Evolutionary conservation across 805 yeast genomes (phyloP).

Genomic region (Spathaspora boniae): DNA sequence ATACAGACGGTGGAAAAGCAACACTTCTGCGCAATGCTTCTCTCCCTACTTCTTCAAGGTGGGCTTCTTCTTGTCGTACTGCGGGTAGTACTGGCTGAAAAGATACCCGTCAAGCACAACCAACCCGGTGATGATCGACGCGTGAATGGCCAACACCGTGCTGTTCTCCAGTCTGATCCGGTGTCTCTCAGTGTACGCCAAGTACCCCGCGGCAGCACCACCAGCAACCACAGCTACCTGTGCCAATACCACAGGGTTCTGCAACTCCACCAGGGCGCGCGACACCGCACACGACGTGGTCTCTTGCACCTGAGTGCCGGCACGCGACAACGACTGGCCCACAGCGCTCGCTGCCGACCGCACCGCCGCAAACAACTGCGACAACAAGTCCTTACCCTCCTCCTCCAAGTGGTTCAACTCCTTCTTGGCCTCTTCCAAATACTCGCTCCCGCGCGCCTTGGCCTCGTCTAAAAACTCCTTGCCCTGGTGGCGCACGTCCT

Average conservation of each 20-base stretch:
- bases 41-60: background rate
- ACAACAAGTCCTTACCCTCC: conserved; percentile 22
- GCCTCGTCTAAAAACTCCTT: conserved; percentile 18
- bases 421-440: conserved; percentile 7
- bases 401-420: conserved; percentile 16
- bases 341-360: conserved; percentile 13
- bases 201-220: conserved; percentile 46
- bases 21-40: background rate
- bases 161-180: conserved; percentile 44
- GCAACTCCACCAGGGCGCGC: conserved; percentile 38
- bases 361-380: conserved; percentile 17
- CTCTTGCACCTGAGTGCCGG: conserved; percentile 11
- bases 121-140: conserved; percentile 51
- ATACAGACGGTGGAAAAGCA: background rate
- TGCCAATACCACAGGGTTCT: conserved; percentile 59
- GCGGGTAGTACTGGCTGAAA: conserved; percentile 52
- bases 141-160: conserved; percentile 45
- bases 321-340: conserved; percentile 5
- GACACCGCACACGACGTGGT: conserved; percentile 14
- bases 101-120: conserved; percentile 53
- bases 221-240: conserved; percentile 50
- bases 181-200: conserved; percentile 49
- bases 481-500: conserved; percentile 11
- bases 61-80: conserved; percentile 41
- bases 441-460: conserved; percentile 5